phyloP scores from a whole-genome alignment of 2,329 filamentous ascomycete species.

The Fusarium succisae region DNA sequence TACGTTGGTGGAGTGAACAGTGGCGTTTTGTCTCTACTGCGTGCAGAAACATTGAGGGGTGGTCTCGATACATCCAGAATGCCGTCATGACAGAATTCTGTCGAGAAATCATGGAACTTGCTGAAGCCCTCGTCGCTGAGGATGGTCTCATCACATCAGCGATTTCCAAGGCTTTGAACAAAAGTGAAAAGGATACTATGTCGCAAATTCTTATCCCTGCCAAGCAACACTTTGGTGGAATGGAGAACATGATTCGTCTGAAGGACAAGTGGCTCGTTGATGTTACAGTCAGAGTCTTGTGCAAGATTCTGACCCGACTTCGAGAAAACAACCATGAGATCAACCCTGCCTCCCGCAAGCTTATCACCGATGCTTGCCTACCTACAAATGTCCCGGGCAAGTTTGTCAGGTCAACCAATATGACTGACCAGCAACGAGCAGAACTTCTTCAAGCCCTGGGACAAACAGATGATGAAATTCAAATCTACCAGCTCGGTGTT shows the following conservation, averaged over 20 bases:
- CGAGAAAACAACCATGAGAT: conserved; percentile 80
- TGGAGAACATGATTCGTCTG: conserved; percentile 89
- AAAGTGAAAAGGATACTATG: conserved; percentile 52
- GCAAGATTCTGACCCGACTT: conserved; percentile 85
- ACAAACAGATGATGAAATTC: conserved; percentile 65
- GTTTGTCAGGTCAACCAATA: conserved; percentile 76
- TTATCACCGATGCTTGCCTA: conserved; percentile 74
- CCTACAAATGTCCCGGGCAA: conserved; percentile 62
- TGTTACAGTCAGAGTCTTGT: conserved; percentile 82
- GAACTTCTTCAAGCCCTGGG: conserved; percentile 75
- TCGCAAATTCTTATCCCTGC: conserved; percentile 51
- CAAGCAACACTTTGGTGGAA: conserved; percentile 66
- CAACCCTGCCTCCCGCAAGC: conserved; percentile 64
- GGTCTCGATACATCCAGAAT: conserved; percentile 82
- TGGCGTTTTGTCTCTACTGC: conserved; percentile 86
- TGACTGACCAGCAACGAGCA: conserved; percentile 84
- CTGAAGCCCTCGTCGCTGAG: conserved; percentile 83
- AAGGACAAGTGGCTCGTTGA: conserved; percentile 87
- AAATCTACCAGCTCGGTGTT: conserved; percentile 56
- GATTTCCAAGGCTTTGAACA: conserved; percentile 52
- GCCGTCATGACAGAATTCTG: conserved; percentile 89
- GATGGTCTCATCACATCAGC: conserved; percentile 85
- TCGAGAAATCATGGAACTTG: conserved; percentile 93
- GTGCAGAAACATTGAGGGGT: conserved; percentile 83
- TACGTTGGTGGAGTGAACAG: conserved; percentile 83